Evolutionary conservation across 176 grass and related monocot genomes (phyloP), one percentile per base, ranked within the genome.

Genomic region (Hsuehochloa calcarea): DNA sequence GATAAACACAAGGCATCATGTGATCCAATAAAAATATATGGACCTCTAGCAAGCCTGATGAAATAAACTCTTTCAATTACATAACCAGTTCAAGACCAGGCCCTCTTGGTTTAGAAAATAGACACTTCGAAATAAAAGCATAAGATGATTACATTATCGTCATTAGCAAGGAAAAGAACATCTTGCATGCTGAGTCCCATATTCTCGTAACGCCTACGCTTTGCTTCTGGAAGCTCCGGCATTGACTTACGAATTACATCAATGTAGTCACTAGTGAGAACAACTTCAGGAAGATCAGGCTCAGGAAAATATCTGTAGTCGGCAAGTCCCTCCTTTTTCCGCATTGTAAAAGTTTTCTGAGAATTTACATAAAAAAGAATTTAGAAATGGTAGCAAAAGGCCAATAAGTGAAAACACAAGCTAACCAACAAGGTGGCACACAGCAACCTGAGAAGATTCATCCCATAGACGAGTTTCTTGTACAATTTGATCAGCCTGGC

Each of bases 281-380:
- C 65, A 87, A 98, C 91, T 90, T 98, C 93, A 62, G 96, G 91
- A 65, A 98, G 89, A 85, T 98, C 96, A 0, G 96, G 96, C 81
- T 98, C 96, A 20, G 96, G 96, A 78, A 98, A 98, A 87, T 98
- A 98, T 92, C 93, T 91, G 45, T 98, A 98, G 49, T 98, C 96
- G 1, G 96, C 96, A 76, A 98, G 78, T 52, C 96, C 96, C 89
- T 98, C 93, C 78, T 94, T 98, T 85, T 98, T 98, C 65, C 90
- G 47, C 96, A 98, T 98, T 47, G 91, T 98, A 85, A 98, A 88
- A 63, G 93, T 98, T 95, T 93, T 98, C 93, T 98, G 69, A 77
- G 27, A 8, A 83, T 54, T n/a, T 52, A 85, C 9, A 88, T 68
- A 86, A 51, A 72, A 80, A 58, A 82, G 39, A 40, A 85, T 40